phyloP scores from a whole-genome alignment of 371 early-diverging fungal genomes.

The Chytridium lagenaria region DNA sequence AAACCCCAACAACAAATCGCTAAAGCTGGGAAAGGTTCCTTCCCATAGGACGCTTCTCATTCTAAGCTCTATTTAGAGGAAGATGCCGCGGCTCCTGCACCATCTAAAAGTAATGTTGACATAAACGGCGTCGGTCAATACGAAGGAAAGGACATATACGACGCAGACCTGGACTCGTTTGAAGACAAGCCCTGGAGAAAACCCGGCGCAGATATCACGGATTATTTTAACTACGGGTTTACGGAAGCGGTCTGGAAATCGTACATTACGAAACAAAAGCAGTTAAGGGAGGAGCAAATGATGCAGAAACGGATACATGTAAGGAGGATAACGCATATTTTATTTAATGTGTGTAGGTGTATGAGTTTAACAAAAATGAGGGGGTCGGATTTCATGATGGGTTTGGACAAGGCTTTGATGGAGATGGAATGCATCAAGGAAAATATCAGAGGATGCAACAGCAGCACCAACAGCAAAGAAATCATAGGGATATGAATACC shows the following conservation, averaged over 20 bases:
- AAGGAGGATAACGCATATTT: neutral
- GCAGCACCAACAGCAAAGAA: no score
- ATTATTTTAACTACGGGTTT: slow-evolving; percentile 99
- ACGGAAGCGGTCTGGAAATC: slow-evolving; percentile 93
- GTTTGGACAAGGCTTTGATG: slow-evolving; percentile 26
- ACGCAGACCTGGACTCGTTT: slow-evolving; percentile 85
- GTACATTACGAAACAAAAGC: slow-evolving; percentile 90
- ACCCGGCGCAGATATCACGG: slow-evolving; percentile 97
- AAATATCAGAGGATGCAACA: slow-evolving; percentile 15
- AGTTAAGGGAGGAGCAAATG: slow-evolving; percentile 69
- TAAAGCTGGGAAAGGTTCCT: neutral
- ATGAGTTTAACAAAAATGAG: neutral
- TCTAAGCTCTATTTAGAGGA: neutral
- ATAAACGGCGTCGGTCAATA: slow-evolving; percentile 75
- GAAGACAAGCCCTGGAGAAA: slow-evolving; percentile 98
- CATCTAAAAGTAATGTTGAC: slow-evolving; percentile 61
- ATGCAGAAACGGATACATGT: slow-evolving; percentile 43
- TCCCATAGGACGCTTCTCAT: neutral
- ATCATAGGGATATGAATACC: slow-evolving; percentile 27
- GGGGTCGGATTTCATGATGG: slow-evolving; percentile 17
- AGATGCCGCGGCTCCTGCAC: neutral
- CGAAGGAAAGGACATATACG: slow-evolving; percentile 81
- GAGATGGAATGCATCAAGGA: slow-evolving; percentile 19
- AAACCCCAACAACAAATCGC: slow-evolving; percentile 8
- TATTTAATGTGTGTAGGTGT: slow-evolving; percentile 20